Evolutionary conservation across 2,329 filamentous ascomycete species (phyloP).

Genomic region (Endothia cerciana): DNA sequence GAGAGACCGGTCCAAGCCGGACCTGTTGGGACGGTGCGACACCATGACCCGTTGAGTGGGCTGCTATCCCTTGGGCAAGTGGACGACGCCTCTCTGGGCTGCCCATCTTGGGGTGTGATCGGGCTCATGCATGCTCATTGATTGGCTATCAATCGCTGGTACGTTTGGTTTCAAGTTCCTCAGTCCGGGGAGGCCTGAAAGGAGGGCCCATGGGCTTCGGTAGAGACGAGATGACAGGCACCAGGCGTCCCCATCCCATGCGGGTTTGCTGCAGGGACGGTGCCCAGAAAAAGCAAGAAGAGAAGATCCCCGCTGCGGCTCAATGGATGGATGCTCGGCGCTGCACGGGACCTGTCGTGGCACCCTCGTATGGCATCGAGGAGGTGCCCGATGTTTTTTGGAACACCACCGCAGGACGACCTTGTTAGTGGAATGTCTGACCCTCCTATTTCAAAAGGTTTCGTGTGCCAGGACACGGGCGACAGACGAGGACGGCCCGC

Average conservation of each 20-base stretch:
- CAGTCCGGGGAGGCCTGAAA: not conserved
- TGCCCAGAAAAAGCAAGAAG: not conserved
- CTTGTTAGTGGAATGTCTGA: not conserved
- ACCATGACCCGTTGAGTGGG: not conserved
- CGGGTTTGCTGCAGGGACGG: conserved; percentile 3
- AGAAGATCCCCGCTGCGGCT: not conserved
- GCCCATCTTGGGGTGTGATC: not conserved
- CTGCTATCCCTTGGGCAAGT: not conserved
- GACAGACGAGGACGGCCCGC: conserved; percentile 5
- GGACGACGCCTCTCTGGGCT: not conserved
- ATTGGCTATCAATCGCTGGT: conserved; percentile 14
- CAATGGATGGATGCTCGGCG: not conserved
- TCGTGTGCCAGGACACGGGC: conserved; percentile 7
- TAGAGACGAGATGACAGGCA: conserved; percentile 22
- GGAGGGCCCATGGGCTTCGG: conserved; percentile 13
- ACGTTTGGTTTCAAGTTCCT: conserved; percentile 22
- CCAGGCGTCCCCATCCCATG: not conserved
- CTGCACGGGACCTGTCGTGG: conserved; percentile 18
- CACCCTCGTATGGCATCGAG: conserved; percentile 15
- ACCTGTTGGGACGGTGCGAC: not conserved
- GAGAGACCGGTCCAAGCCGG: not conserved
- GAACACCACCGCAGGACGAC: not conserved
- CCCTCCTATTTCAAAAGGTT: not conserved
- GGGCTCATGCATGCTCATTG: conserved; percentile 3
- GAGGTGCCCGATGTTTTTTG: not conserved